phyloP scores from a whole-genome alignment of 192 early-diverging fungal genomes.

The Pilaira anomala region DNA sequence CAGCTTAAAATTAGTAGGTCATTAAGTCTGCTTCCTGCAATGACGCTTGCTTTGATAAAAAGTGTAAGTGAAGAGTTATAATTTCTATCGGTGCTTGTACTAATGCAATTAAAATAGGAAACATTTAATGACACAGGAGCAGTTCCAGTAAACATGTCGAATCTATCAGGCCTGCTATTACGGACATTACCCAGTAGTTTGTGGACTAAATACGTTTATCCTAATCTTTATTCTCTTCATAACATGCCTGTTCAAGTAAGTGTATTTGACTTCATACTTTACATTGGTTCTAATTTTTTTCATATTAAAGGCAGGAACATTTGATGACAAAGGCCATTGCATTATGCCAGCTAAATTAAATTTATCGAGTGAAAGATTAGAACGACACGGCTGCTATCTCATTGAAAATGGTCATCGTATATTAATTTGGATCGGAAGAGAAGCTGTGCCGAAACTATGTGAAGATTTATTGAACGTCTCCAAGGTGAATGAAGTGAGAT shows the following conservation, averaged over 20 bases:
- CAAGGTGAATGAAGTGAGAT: constrained; percentile 55
- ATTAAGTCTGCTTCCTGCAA: constrained; percentile 70
- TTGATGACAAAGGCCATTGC: constrained; percentile 36
- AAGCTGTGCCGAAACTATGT: constrained; percentile 53
- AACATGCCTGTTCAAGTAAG: constrained; percentile 55
- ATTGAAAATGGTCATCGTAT: constrained; percentile 67
- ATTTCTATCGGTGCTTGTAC: background rate
- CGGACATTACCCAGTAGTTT: constrained; percentile 64
- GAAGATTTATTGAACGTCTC: constrained; percentile 60
- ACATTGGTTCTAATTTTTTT: too few relatives aligned
- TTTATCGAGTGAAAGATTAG: constrained; percentile 65
- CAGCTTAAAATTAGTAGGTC: constrained; percentile 69
- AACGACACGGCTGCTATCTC: constrained; percentile 70
- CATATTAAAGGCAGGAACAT: background rate
- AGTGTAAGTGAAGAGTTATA: constrained; percentile 45
- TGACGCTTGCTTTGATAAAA: constrained; percentile 69
- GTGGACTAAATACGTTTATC: constrained; percentile 49
- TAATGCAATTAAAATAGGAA: constrained; percentile 14
- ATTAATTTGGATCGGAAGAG: constrained; percentile 73
- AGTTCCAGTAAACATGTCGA: constrained; percentile 61
- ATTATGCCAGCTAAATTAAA: constrained; percentile 67
- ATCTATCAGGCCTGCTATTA: constrained; percentile 56
- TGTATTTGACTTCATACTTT: too few relatives aligned
- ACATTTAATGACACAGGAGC: constrained; percentile 12
- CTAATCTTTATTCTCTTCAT: constrained; percentile 72